Conservation (phyloP, 176 grass and related monocot genomes). For the Rhynchospora pubera region DNA sequence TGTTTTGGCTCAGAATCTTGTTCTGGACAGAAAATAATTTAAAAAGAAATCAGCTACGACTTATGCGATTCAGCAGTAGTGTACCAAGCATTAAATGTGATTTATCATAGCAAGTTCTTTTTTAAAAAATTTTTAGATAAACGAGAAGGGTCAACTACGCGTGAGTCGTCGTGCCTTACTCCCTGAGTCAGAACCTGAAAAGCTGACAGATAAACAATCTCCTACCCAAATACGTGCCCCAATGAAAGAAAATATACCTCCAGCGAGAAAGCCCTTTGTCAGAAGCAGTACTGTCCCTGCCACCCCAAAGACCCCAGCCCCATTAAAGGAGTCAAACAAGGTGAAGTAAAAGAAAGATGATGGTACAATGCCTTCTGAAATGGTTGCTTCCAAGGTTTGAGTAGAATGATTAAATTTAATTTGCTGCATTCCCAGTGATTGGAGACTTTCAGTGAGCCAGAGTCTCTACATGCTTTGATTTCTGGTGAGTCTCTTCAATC, state of each 20-base stretch:
- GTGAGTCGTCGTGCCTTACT: constrained; percentile 76
- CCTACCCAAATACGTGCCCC: constrained; percentile 26
- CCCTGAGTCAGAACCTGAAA: constrained; percentile 51
- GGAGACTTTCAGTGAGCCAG: neutral
- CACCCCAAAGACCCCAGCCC: neutral
- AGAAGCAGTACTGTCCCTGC: neutral
- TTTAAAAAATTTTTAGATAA: constrained; percentile 50
- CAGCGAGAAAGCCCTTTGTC: neutral
- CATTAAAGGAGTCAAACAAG: constrained; percentile 24
- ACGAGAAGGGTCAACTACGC: constrained; percentile 91
- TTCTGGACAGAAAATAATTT: constrained; percentile 10
- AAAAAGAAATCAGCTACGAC: neutral
- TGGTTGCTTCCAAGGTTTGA: constrained; percentile 14
- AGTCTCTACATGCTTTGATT: neutral
- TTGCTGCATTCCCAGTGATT: too few species aligned
- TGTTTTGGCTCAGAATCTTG: neutral
- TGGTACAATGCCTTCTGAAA: neutral
- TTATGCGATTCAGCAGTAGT: neutral
- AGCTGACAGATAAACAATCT: constrained; percentile 21
- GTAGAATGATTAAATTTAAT: neutral
- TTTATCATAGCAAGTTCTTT: neutral
- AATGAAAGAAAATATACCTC: constrained; percentile 46
- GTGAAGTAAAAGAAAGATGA: neutral
- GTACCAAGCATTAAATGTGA: neutral
- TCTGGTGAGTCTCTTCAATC: neutral